Evolutionary conservation across 176 grass and related monocot species (phyloP), one percentile per base, ranked within the genome.

Genomic region (Phoenix roebelenii): DNA sequence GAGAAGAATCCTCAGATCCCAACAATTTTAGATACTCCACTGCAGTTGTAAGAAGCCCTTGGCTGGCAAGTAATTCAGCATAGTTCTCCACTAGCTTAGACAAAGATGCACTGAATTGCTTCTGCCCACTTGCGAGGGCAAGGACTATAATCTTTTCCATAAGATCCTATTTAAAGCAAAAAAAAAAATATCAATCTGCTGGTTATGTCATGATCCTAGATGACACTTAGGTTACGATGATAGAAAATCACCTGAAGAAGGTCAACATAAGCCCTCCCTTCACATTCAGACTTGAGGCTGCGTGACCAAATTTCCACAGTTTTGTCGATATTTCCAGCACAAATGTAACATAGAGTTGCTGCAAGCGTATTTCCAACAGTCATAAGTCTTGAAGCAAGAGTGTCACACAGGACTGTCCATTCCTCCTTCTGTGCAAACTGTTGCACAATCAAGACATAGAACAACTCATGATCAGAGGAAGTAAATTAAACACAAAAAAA

Each of bases 131-230:
- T 18, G 79, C 94, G 75, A 98, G 79, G 28, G 88, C 82, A 3
- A 98, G 82, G 61, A 87, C 85, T 30, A 98, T 92, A 20, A 84
- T 98, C 85, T 98, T 98, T 66, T 98, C 94, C 87, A 98, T 98
- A 72, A 98, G 89, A 85, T 98, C 94, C 94, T 93, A 78, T 78
- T 66, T 57, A 1, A 55, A 65, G 39, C 51, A 3, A 75, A 58
- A 25, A 25, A 20, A 20, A 3, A 55, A 60, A 6, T 29, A 70
- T 29, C 61, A 18, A 15, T 63, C 64, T 72, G 10, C 19, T 52
- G 68, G 23, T 58, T 57, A 44, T 66, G 3, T 1, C 52, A 68
- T 25, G 3, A 54, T 50, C 56, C 19, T 51, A 85, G 4, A 58
- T 7, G 65, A 63, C 17, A 72, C 72, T 30, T 3, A 69, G 1